phyloP scores from a whole-genome alignment of 352 stramenopile species.

The Pythium guiyangense region DNA sequence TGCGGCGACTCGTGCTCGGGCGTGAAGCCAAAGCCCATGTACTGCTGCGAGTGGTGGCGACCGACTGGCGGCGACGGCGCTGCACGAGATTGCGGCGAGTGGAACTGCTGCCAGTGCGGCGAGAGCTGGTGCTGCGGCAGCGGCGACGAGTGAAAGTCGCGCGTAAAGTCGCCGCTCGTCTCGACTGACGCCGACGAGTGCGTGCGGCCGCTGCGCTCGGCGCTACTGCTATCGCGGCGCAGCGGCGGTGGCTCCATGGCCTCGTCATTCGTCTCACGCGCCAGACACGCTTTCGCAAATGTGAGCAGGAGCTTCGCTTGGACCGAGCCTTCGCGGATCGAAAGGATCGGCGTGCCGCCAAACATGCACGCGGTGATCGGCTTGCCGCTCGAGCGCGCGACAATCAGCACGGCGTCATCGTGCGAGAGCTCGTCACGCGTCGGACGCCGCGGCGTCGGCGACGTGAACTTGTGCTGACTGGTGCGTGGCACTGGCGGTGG shows the following conservation, averaged over 20 bases:
- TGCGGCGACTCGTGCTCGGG: slow-evolving; percentile 5
- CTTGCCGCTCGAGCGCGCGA: slow-evolving; percentile 55
- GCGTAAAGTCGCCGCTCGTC: slow-evolving; percentile 12
- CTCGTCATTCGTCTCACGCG: slow-evolving; percentile 27
- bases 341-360: slow-evolving; percentile 41
- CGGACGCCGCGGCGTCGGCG: slow-evolving; percentile 3
- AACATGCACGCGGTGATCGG: slow-evolving; percentile 59
- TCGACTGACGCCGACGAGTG: not conserved
- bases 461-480: not conserved
- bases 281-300: slow-evolving; percentile 73
- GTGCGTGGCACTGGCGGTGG: not conserved
- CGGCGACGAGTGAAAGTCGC: slow-evolving; percentile 9
- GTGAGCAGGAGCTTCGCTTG: slow-evolving; percentile 66
- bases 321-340: slow-evolving; percentile 62
- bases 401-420: slow-evolving; percentile 38
- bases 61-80: slow-evolving; percentile 5
- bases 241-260: not conserved
- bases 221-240: not conserved
- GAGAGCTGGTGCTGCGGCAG: slow-evolving; percentile 9
- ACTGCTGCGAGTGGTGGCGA: slow-evolving; percentile 13
- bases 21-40: slow-evolving; percentile 8
- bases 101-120: slow-evolving; percentile 2
- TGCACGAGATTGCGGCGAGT: slow-evolving; percentile 11
- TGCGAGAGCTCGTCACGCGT: slow-evolving; percentile 33
- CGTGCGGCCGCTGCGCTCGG: not conserved